Evolutionary conservation across 2,329 filamentous ascomycete genomes (phyloP).

Genomic region (Trichoderma gracile): DNA sequence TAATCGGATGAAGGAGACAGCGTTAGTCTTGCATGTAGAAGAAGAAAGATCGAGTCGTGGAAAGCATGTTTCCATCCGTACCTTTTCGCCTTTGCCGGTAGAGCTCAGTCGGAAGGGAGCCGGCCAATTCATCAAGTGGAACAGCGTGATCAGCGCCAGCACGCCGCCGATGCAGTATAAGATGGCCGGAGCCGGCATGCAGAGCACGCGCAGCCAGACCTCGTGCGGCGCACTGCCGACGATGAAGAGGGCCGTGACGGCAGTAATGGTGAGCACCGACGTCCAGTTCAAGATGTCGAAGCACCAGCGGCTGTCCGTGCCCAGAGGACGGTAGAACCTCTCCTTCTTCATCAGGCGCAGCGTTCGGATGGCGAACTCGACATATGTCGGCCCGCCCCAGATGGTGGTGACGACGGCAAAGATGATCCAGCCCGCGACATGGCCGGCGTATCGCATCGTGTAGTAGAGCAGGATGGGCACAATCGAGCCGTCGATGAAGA

Average conservation of each 20-base stretch:
- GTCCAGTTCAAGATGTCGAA: slow-evolving; percentile 53
- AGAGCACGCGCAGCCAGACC: slow-evolving; percentile 51
- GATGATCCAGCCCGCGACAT: slow-evolving; percentile 45
- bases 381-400: slow-evolving; percentile 56
- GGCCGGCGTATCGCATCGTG: slow-evolving; percentile 46
- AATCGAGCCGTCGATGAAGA: slow-evolving; percentile 47
- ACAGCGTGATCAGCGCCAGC: slow-evolving; percentile 42
- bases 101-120: slow-evolving; percentile 66
- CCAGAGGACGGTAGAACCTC: slow-evolving; percentile 53
- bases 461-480: slow-evolving; percentile 57
- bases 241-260: slow-evolving; percentile 53
- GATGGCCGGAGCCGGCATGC: slow-evolving; percentile 54
- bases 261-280: slow-evolving; percentile 49
- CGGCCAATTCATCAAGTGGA: slow-evolving; percentile 41
- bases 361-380: slow-evolving; percentile 53
- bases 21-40: background rate
- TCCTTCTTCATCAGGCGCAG: slow-evolving; percentile 51
- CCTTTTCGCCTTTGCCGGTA: slow-evolving; percentile 55
- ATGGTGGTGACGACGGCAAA: slow-evolving; percentile 57
- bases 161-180: slow-evolving; percentile 50
- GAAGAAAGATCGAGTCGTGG: background rate
- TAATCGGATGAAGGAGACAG: background rate
- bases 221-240: slow-evolving; percentile 53
- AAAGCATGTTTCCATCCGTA: slow-evolving; percentile 24
- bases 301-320: slow-evolving; percentile 48